Percentiles rank a stretch among this genome's conserved stretches.
These are phyloP conservation scores for Earliella scabrosa DNA, from an alignment of 1,284 basidiomycete species.

Conservation along the genomic window DNA sequence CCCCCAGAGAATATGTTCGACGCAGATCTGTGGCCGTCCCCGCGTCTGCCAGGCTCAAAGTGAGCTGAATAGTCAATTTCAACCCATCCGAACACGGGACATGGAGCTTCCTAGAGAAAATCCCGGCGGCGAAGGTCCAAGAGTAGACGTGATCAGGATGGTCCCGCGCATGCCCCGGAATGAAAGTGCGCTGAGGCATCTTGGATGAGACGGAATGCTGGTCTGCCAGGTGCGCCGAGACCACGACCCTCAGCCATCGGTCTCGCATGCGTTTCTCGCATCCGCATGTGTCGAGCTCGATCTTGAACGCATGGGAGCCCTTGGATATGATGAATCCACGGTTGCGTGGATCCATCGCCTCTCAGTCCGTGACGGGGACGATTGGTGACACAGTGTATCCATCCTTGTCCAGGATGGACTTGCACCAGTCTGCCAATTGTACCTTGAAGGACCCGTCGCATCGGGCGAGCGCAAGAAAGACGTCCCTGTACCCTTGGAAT, in stretches of 20 bases:
- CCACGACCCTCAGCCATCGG: conserved; percentile 5
- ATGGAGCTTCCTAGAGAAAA: conserved; percentile 10
- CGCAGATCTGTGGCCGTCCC: not conserved
- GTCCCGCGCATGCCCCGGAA: not conserved
- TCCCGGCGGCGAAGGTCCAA: conserved; percentile 12
- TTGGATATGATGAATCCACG: not conserved
- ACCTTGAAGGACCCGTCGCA: conserved; percentile 8
- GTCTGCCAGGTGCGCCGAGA: not conserved
- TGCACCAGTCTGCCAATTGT: conserved; percentile 8
- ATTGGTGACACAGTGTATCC: conserved; percentile 1
- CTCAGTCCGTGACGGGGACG: not conserved
- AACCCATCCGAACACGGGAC: not conserved
- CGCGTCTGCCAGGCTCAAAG: not conserved
- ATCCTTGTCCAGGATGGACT: not conserved
- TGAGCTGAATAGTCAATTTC: conserved; percentile 3
- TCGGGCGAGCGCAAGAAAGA: conserved; percentile 2
- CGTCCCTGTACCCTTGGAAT: conserved; percentile 2
- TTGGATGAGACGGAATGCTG: not conserved
- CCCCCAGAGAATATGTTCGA: not conserved
- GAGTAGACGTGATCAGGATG: conserved; percentile 15
- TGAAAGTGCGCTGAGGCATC: not conserved
- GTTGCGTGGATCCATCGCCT: not conserved
- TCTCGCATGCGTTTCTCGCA: not conserved
- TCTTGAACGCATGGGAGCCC: not conserved
- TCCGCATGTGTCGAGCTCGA: conserved; percentile 1